Base-by-base conservation (phyloP, 2,329 filamentous ascomycete species). In the Phaeoacremonium minimum region DNA sequence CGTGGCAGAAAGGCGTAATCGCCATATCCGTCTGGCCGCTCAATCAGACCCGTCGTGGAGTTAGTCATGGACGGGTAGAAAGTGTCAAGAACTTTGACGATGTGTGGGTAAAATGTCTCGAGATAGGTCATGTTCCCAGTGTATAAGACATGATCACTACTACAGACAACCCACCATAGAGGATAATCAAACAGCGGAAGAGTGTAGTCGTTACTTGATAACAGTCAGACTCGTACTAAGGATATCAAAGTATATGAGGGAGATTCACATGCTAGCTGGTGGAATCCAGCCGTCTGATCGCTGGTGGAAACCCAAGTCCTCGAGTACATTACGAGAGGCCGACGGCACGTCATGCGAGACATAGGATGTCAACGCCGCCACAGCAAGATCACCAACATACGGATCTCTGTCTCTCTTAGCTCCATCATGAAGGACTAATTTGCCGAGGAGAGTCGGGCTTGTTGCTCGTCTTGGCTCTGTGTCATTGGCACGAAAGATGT, bases 181-280 rank as follows among this genome's bases (percentile, higher is more conserved):
- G 71, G 69, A 37, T 75, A 75, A 40, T 75, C 71, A 28, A 73
- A 71, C 0, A 75, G 55, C 0, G 57, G 52, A 2, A 75, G 61
- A 1, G 58, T 63, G 43, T 75, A 75, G 33, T 63, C 55, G 16
- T 58, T 63, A 14, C n/a, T n/a, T n/a, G n/a, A n/a, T n/a, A n/a
- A n/a, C n/a, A n/a, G n/a, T n/a, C n/a, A n/a, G n/a, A n/a, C n/a
- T n/a, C n/a, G n/a, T n/a, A n/a, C n/a, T n/a, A n/a, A n/a, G n/a
- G n/a, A n/a, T n/a, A n/a, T n/a, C n/a, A n/a, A n/a, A n/a, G n/a
- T n/a, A n/a, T n/a, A n/a, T n/a, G n/a, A n/a, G n/a, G n/a, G n/a
- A n/a, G n/a, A n/a, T n/a, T n/a, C n/a, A n/a, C n/a, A 75, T 75
- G 51, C 67, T 72, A 7, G 71, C 66, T 0, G 71, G 71, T 6